Evolutionary conservation across 2,329 filamentous ascomycete species (phyloP).

Genomic region (Cercospora sojina): DNA sequence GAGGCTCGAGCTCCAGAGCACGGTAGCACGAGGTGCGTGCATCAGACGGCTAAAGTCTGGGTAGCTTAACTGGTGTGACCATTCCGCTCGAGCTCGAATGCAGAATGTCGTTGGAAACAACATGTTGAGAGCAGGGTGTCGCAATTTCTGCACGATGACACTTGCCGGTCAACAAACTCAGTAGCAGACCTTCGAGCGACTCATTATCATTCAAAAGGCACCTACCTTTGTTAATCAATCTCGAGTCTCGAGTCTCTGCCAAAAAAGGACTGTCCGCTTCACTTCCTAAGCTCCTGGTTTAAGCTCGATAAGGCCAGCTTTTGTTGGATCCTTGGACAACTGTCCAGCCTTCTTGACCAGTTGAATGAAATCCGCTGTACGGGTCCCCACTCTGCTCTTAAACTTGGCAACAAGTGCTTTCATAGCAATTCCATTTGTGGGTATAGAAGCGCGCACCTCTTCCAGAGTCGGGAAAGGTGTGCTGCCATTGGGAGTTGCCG

Average conservation of each 20-base stretch:
- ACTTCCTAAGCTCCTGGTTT: slow-evolving; percentile 20
- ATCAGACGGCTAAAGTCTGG: neutral
- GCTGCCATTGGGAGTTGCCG: slow-evolving; percentile 18
- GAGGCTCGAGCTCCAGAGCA: neutral
- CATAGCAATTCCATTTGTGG: slow-evolving; percentile 46
- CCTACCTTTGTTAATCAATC: neutral
- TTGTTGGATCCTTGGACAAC: slow-evolving; percentile 28
- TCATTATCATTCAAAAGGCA: neutral
- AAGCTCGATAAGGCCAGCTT: slow-evolving; percentile 29
- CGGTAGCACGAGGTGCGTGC: neutral
- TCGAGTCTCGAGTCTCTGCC: neutral
- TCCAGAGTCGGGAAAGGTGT: slow-evolving; percentile 43
- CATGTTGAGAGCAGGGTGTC: neutral
- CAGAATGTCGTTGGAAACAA: neutral
- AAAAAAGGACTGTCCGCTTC: neutral
- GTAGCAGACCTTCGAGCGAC: neutral
- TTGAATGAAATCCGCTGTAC: slow-evolving; percentile 44
- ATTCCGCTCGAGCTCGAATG: neutral
- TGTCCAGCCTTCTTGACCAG: slow-evolving; percentile 43
- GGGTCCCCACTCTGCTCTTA: slow-evolving; percentile 42
- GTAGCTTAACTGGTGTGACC: neutral
- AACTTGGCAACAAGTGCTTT: slow-evolving; percentile 44
- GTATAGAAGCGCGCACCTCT: slow-evolving; percentile 48
- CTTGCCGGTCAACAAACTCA: neutral
- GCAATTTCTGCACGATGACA: neutral